Base-by-base conservation (phyloP, 2,329 filamentous ascomycete species). In the Dryadomyces quercivorus region DNA sequence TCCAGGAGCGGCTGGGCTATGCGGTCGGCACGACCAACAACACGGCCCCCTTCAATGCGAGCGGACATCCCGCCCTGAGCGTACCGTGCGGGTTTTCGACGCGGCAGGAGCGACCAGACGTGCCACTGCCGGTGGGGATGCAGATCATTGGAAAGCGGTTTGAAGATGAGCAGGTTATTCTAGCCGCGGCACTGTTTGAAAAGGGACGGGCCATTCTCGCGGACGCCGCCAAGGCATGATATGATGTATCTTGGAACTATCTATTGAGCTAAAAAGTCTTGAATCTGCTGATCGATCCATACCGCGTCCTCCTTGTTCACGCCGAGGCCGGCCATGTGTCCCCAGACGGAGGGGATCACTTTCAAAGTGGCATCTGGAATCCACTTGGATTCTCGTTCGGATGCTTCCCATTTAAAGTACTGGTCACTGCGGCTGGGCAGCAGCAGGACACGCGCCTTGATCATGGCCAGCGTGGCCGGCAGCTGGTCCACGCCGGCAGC, bases 391-490 rank as follows among this genome's bases (percentile, higher is more conserved):
- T 93, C 88, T 55, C 84, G 82, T 61, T 86, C 79, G 0, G 85
- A 89, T 60, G 91, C 88, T 61, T 91, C 86, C 0, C 86, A 85
- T 52, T 87, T 85, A 60, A 93, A 92, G 64, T 92, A 92, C 5
- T 92, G 72, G 63, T 92, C 88, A 0, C 85, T 90, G 64, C 86
- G 81, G 21, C 74, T 70, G 0, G 88, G 87, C 15, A 91, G 66
- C 3, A 92, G 83, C 45, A 92, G 68, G 0, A 79, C 82, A 61
- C 82, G 87, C 1, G 86, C 83, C 64, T 84, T 86, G 66, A 92
- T 89, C 2, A 72, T 75, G 49, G 74, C 72, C 78, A 92, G 75
- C 0, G 84, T 81, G 53, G 76, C 75, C 56, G 76, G 75, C 59
- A 89, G 85, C 58, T 86, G 69, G 1, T 79, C 82, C 57, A 31